Conservation (phyloP, 768 basidiomycete species). For the Infundibulicybe gibba region DNA sequence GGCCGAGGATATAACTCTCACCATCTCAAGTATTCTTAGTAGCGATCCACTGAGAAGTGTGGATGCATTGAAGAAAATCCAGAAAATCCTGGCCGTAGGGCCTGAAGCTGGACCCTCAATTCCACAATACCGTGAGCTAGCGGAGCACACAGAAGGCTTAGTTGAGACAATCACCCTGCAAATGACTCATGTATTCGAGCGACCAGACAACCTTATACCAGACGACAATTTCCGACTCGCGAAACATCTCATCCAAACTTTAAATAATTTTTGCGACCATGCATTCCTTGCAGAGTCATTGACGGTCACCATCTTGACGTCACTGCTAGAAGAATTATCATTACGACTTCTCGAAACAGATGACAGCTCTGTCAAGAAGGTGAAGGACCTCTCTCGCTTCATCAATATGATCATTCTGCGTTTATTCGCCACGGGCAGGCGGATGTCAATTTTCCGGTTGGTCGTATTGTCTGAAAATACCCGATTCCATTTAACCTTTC, state of each 20-base stretch:
- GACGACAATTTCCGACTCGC: slow-evolving; percentile 89
- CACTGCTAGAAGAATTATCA: slow-evolving; percentile 89
- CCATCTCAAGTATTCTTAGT: slow-evolving; percentile 86
- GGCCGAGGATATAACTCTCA: slow-evolving; percentile 67
- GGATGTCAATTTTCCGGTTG: slow-evolving; percentile 90
- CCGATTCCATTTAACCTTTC: slow-evolving; percentile 6
- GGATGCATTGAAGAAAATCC: slow-evolving; percentile 90
- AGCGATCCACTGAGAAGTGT: slow-evolving; percentile 84
- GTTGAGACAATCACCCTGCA: slow-evolving; percentile 89
- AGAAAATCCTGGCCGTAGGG: slow-evolving; percentile 76
- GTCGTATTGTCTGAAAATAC: slow-evolving; percentile 16
- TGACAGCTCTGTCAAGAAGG: slow-evolving; percentile 74
- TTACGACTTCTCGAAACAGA: slow-evolving; percentile 91
- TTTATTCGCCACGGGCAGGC: slow-evolving; percentile 84
- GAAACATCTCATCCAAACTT: slow-evolving; percentile 95
- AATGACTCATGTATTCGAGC: slow-evolving; percentile 90
- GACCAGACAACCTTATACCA: slow-evolving; percentile 65
- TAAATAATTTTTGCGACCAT: slow-evolving; percentile 94
- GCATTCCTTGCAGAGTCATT: slow-evolving; percentile 82
- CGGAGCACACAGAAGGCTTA: slow-evolving; percentile 78
- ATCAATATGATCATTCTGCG: slow-evolving; percentile 98
- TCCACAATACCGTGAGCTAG: slow-evolving; percentile 70
- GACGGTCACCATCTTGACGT: slow-evolving; percentile 79
- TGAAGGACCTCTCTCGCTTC: slow-evolving; percentile 92
- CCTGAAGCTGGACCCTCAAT: slow-evolving; percentile 71